Evolutionary conservation across 139 green algal genomes (phyloP), one percentile per base, ranked within the genome.

Genomic region (Edaphochlamys debaryana): DNA sequence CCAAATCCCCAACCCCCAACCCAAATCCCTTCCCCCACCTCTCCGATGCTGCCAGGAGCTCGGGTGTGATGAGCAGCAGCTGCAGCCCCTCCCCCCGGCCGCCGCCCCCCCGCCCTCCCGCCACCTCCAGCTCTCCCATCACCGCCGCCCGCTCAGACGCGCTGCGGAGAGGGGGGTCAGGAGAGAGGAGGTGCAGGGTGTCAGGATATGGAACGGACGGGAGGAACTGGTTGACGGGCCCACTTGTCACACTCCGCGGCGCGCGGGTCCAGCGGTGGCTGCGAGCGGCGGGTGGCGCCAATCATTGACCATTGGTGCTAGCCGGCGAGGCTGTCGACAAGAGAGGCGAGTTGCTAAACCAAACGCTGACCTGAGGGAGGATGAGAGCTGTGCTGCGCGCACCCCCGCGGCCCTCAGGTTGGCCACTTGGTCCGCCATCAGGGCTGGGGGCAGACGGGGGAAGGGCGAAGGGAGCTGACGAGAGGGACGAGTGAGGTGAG

Each of bases 341-440:
- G n/a, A n/a, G n/a, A n/a, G n/a, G n/a, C n/a, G n/a, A n/a, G n/a
- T n/a, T n/a, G n/a, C n/a, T n/a, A n/a, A n/a, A n/a, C n/a, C n/a
- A n/a, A n/a, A n/a, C n/a, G n/a, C n/a, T n/a, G n/a, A n/a, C n/a
- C 54, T 72, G 20, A 73, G 67, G 20, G 79, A 82, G 19, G 85
- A 92, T 15, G 87, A 87, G n/a, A 95, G 75, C 45, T 87, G 87
- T 17, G 84, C 85, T 11, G 80, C 85, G 20, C 19, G 36, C 19
- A 95, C 68, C 41, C 86, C 89, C 42, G 56, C 79, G 0, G 48
- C 67, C 23, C 56, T 74, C 48, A 95, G 69, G 22, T 67, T 80
- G 11, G 77, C 74, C 19, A 92, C 90, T 54, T 93, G 90, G 45
- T 93, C 88, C 82, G 91, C 85, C 91, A 94, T 94, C 30, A 94